Evolutionary conservation across 768 basidiomycete species (phyloP), one percentile per base, ranked within the genome.

Genomic region (Fibroporia radiculosa): DNA sequence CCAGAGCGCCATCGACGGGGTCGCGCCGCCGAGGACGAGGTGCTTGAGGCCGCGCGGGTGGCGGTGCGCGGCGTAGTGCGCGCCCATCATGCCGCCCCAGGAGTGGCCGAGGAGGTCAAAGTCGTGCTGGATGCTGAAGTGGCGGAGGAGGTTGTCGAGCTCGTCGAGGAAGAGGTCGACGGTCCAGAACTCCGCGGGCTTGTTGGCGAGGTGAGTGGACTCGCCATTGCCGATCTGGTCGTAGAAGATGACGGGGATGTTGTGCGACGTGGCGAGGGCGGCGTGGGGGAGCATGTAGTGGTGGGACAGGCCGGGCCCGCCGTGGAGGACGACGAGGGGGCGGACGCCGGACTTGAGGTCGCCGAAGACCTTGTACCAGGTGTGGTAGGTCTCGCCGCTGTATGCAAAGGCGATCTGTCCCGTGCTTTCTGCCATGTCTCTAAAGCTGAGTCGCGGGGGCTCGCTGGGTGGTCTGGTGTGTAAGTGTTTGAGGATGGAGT

Each of bases 181-280:
- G 14, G 65, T 74, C 75, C 75, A 78, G 61, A 80, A 80, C 25
- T 69, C 65, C 12, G 62, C 64, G 5, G 54, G 63, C 51, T 73
- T 77, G 48, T 77, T 72, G 7, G 57, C 70, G 16, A 78, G 62
- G 50, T 77, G 75, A 7, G 75, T 76, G 11, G 77, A 80, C 20
- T 60, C 58, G n/a, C 75, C 76, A 44, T 60, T 67, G 6, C 77
- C 78, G 35, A 80, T 46, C 53, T 80, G 78, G 54, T 66, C 64
- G 58, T 80, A 79, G 36, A 77, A 52, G 31, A 81, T 52, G 51
- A 79, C 64, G 1, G 72, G 68, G 36, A 72, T 73, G 24, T 50
- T 37, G 43, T 62, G 53, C 8, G 56, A 51, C 4, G 48, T 45
- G 20, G 66, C 62, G 36, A 77, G 62, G 35, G 71, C 68, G 29